Conservation (phyloP, 108 stramenopile genomes). For the Heterococcus sp. region DNA sequence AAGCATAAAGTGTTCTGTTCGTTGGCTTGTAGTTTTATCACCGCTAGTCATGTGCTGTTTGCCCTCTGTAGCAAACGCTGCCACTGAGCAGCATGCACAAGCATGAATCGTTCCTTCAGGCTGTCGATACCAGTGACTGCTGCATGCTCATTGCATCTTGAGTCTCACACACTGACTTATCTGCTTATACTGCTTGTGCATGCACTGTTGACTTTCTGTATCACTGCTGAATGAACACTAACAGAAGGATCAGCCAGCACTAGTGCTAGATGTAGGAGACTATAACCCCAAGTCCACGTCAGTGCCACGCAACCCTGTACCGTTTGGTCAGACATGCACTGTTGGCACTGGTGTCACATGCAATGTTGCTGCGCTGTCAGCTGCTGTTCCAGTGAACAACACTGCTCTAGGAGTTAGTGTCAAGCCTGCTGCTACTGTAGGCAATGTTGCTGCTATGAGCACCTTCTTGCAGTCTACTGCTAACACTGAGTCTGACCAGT, state of each 20-base stretch:
- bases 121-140: too few species aligned
- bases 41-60: too few species aligned
- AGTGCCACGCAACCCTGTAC: not conserved
- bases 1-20: too few species aligned
- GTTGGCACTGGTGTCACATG: not conserved
- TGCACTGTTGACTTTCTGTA: not conserved
- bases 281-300: not conserved
- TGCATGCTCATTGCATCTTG: too few species aligned
- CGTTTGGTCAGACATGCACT: not conserved
- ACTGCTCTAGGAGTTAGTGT: too few species aligned
- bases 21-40: too few species aligned
- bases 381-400: too few species aligned
- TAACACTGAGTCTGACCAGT: not conserved
- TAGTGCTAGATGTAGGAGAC: conserved; percentile 2
- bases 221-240: too few species aligned
- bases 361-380: not conserved
- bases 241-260: not conserved
- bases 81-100: too few species aligned
- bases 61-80: too few species aligned
- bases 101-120: too few species aligned
- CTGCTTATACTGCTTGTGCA: conserved; percentile 6
- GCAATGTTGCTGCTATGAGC: not conserved
- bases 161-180: not conserved
- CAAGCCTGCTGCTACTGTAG: conserved; percentile 7
- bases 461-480: not conserved